Evolutionary conservation across 1,284 basidiomycete species (phyloP), one percentile per base, ranked within the genome.

Genomic region (Xanthoconium separans): DNA sequence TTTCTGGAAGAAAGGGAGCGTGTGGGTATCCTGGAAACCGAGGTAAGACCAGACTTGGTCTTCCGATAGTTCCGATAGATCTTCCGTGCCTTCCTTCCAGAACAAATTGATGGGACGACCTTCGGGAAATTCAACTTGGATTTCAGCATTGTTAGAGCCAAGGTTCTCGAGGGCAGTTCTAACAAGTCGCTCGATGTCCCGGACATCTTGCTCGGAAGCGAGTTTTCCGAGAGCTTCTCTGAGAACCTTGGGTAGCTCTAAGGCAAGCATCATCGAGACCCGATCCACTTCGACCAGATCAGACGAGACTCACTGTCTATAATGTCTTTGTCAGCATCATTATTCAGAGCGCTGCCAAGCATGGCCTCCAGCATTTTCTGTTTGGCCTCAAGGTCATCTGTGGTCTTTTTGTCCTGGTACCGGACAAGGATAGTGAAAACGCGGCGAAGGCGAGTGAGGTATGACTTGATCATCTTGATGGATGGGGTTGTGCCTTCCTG

Each of bases 11-110:
- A 49, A 34, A 2, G 47, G 47, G 6, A 42, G 39, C 1, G 4
- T 6, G 5, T 42, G 11, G 20, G 20, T 24, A 15, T 48, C 27
- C 27, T 13, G 3, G 13, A 48, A 12, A 9, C n/a, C 22, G 8
- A 37, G 36, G 11, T 29, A 12, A 0, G 6, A 12, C 47, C 47
- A 49, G 6, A 49, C 7, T 13, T 41, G 0, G 4, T 36, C 24
- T 13, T 43, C 22, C 6, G 22, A 43, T 15, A 43, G 31, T 18
- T 2, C 15, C 12, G 33, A 24, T 2, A 50, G 48, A 29, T 43
- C 16, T 8, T 50, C 24, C 12, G n/a, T 43, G 6, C 48, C 41
- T 18, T 43, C 33, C n/a, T 33, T 43, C 41, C 48, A 50, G 15
- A n/a, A 13, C 0, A 49, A 16, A 18, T 49, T 22, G 1, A 48